These are phyloP conservation scores for Beauveria medogensis DNA, from an alignment of 2,329 filamentous ascomycete species.

Conservation along the genomic window DNA sequence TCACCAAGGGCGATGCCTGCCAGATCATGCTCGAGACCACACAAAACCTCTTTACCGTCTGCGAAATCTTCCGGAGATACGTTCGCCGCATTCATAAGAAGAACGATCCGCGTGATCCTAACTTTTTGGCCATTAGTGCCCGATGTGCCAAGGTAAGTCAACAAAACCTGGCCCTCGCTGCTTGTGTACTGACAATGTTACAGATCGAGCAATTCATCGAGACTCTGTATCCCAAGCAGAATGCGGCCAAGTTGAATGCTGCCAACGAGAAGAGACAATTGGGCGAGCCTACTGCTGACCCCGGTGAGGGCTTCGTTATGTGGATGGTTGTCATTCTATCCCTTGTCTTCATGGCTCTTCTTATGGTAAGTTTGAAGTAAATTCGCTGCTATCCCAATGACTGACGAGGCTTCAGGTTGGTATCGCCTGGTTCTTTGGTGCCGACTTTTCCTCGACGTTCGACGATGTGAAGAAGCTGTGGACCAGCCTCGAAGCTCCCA, in stretches of 20 bases:
- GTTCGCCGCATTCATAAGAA: conserved; percentile 78
- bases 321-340: conserved; percentile 57
- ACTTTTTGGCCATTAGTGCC: conserved; percentile 84
- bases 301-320: conserved; percentile 58
- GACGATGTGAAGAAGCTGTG: conserved; percentile 17
- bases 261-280: conserved; percentile 29
- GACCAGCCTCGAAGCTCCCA: conserved; percentile 14
- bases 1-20: conserved; percentile 91
- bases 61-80: conserved; percentile 73
- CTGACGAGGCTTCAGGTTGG: conserved; percentile 49
- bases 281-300: conserved; percentile 38
- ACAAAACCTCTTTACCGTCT: conserved; percentile 76
- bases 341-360: conserved; percentile 60
- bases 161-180: background rate
- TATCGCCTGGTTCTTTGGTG: conserved; percentile 70
- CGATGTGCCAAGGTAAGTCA: conserved; percentile 68
- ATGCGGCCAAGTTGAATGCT: conserved; percentile 50
- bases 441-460: conserved; percentile 59
- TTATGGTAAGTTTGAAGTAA: conserved; percentile 60
- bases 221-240: conserved; percentile 79
- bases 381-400: conserved; percentile 12
- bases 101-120: conserved; percentile 89
- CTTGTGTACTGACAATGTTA: conserved; percentile 13
- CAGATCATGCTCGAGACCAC: conserved; percentile 86
- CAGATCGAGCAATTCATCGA: conserved; percentile 96